Evolutionary conservation across 1,284 basidiomycete species (phyloP), one percentile per base, ranked within the genome.

Genomic region (Rhodotorula sp.): DNA sequence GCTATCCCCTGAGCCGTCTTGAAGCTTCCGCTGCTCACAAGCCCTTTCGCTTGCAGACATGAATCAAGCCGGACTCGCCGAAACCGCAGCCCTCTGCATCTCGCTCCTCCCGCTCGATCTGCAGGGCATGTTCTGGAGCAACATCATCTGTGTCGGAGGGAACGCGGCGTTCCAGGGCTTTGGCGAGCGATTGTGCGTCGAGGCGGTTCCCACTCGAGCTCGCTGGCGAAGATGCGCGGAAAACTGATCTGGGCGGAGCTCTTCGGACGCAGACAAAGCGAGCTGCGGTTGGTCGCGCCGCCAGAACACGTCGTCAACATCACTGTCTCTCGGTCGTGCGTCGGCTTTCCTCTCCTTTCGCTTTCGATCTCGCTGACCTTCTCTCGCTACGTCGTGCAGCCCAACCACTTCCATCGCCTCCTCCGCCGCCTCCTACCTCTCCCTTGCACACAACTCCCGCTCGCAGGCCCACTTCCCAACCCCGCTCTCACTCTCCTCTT

Each of bases 61-160:
- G 53, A 85, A 88, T 18, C 93, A 96, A 78, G 84, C 85, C 26
- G 92, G 93, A 1, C 81, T 97, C 24, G 84, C 91, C 31, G 85
- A 85, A 65, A 87, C 89, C 9, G 86, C 96, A 65, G 88, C 89
- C 47, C 78, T 85, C 66, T 88, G 89, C 65, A 92, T 97, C 77
- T 83, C 84, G 1, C 81, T 84, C 46, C 85, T 94, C 69, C 90
- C 90, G 0, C 82, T 85, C 59, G 90, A 92, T 75, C 76, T 94
- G 47, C 90, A 88, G 74, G 92, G 91, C 34, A 87, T 96, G 87
- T 93, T 93, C 80, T 97, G 93, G 93, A 87, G 87, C 50, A 92
- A 97, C 79, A 92, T 98, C 71, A 89, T 91, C 9, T 81, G 96
- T 68, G 86, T 93, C 73, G 94, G 94, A 61, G 94, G 94, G 11